A percentile compares a stretch with the other conserved stretches of the same genome.
phyloP scores from a whole-genome alignment of 1,139 yeast species.

The Diutina siamensis region DNA sequence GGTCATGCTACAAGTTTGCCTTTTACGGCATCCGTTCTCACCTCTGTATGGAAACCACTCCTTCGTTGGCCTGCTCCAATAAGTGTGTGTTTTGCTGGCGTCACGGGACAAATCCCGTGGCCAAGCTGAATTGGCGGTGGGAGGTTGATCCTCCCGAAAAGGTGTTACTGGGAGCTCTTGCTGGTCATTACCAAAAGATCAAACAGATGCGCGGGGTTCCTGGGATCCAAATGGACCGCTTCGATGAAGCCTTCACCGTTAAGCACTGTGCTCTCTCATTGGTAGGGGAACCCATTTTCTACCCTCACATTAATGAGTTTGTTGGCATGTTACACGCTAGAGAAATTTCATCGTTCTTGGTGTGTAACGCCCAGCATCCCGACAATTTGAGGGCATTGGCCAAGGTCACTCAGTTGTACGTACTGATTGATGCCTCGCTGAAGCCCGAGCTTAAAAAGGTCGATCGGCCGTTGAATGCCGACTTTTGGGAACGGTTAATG shows the following conservation, averaged over 20 bases:
- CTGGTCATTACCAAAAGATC: conserved; percentile 82
- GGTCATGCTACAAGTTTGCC: conserved; percentile 88
- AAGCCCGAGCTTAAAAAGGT: conserved; percentile 69
- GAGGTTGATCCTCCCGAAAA: conserved; percentile 83
- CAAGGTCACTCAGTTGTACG: conserved; percentile 83
- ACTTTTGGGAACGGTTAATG: conserved; percentile 85
- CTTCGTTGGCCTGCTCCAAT: conserved; percentile 85
- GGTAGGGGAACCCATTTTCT: conserved; percentile 91
- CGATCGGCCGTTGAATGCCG: conserved; percentile 81
- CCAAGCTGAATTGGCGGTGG: conserved; percentile 90
- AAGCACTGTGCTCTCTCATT: conserved; percentile 85
- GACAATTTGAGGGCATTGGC: conserved; percentile 57
- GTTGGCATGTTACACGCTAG: conserved; percentile 67
- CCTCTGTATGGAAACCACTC: conserved; percentile 93
- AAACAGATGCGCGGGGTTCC: conserved; percentile 95
- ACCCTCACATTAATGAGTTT: conserved; percentile 83
- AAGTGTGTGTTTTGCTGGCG: conserved; percentile 98
- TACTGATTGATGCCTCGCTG: conserved; percentile 86
- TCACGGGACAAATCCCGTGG: conserved; percentile 95
- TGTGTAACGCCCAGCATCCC: conserved; percentile 94
- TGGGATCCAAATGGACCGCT: conserved; percentile 81
- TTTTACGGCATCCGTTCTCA: conserved; percentile 86
- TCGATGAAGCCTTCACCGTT: conserved; percentile 81
- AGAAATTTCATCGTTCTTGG: conserved; percentile 76
- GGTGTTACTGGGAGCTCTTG: conserved; percentile 73